Evolutionary conservation across 495 filamentous ascomycete species (phyloP), one percentile per base, ranked within the genome.

Genomic region (Lophium mytilinum): DNA sequence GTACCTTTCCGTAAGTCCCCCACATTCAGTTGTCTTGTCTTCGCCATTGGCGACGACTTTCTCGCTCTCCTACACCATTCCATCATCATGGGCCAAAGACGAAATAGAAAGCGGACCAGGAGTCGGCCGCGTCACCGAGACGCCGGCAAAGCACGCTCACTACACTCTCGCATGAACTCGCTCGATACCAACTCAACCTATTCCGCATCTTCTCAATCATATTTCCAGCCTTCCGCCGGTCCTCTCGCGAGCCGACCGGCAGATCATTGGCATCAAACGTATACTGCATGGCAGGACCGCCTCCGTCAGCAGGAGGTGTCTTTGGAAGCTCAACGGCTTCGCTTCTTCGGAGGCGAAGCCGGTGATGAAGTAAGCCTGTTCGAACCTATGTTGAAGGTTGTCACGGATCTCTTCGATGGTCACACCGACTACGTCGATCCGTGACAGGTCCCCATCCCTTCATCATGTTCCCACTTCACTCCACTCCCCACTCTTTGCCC

Each of bases 321-420:
- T 1, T 14, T 50, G 42, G 58, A 65, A 43, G 62, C 52, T 17
- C 50, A 63, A 15, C 58, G 57, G 11, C 57, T 65, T 11, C 62
- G 67, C 12, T 48, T 68, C 41, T 69, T 66, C 43, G 67, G 67
- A 37, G 67, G 67, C 33, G 61, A 65, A 37, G 62, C 52, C 17
- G 63, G 61, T 42, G 67, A 69, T 42, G 65, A 68, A 56, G 60
- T 59, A 37, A 60, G 60, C 48, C 65, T 72, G 3, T 54, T 67
- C 7, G 68, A 66, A 18, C 64, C 61, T 0, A 72, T 72, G 69
- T 53, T 72, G 53, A 63, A 66, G 61, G 69, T 72, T n/a, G 69
- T 72, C 35, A 60, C 66, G 48, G 62, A 60, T 55, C 66, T 72
- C 12, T 72, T 72, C 59, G 55, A 70, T 52, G 68, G 67, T 37